Conservation (phyloP, 2,329 filamentous ascomycete genomes). For the Paracorniculantispora psalliotae region DNA sequence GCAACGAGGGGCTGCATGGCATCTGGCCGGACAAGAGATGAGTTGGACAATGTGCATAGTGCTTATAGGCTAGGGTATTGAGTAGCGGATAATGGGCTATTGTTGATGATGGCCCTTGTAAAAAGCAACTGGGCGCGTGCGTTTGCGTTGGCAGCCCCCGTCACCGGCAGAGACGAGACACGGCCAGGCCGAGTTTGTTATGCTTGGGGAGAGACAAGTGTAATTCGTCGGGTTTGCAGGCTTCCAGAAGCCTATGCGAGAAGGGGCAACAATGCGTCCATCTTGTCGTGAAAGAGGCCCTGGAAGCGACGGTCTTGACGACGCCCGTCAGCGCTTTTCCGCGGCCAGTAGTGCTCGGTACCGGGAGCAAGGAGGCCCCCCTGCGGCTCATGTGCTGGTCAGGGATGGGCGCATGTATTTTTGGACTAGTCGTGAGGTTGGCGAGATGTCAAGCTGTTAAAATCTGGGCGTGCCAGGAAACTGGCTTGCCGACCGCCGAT, state of each 20-base stretch:
- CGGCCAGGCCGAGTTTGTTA: background rate
- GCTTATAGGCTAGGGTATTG: background rate
- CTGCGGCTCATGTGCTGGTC: background rate
- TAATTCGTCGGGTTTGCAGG: background rate
- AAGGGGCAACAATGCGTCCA: background rate
- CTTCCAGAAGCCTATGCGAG: conserved; percentile 1
- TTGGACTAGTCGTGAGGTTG: background rate
- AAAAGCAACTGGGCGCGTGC: background rate
- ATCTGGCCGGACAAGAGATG: background rate
- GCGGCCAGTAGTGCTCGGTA: background rate
- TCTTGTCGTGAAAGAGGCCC: background rate
- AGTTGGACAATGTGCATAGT: background rate
- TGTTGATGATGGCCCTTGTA: background rate
- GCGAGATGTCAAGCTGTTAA: background rate
- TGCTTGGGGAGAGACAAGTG: background rate
- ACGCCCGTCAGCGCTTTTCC: background rate
- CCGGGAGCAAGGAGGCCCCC: background rate
- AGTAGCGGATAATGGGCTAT: background rate
- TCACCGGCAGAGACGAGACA: background rate
- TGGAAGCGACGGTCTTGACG: background rate
- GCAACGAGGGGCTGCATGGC: background rate
- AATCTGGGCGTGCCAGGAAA: background rate
- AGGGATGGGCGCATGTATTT: background rate
- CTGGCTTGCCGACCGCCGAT: background rate
- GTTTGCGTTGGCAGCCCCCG: background rate